These are phyloP conservation scores for Vigna angularis DNA, from an alignment of 306 rosid genomes.

Conservation along the genomic window DNA sequence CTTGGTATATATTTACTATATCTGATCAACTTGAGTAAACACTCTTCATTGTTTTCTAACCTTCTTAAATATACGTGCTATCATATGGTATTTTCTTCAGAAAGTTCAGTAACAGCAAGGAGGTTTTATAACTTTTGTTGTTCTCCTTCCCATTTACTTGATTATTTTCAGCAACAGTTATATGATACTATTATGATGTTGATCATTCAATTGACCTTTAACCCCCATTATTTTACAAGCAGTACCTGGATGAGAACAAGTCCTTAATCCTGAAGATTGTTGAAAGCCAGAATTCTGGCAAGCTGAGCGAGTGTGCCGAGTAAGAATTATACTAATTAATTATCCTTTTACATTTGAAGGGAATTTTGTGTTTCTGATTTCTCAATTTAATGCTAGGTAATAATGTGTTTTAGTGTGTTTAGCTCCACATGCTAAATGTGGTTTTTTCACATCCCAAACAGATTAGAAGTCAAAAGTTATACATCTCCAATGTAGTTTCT, in stretches of 20 bases:
- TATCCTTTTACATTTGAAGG: constrained; percentile 1
- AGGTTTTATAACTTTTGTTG: background rate
- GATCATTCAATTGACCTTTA: constrained; percentile 1
- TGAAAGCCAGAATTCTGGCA: constrained; percentile 96
- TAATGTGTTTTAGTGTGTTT: background rate
- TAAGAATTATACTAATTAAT: constrained; percentile 52
- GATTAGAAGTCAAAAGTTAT: too few relatives aligned
- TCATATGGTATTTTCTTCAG: background rate
- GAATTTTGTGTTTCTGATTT: constrained; percentile 27
- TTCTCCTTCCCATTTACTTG: background rate
- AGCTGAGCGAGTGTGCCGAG: constrained; percentile 96
- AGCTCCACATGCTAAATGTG: background rate
- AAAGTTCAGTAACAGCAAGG: background rate
- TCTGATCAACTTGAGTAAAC: background rate
- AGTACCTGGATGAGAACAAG: constrained; percentile 99
- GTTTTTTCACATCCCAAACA: too few relatives aligned
- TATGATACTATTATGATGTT: background rate
- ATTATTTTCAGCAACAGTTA: constrained; percentile 11
- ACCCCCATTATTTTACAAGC: constrained; percentile 39
- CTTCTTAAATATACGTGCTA: background rate
- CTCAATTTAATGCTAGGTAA: background rate
- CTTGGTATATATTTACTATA: background rate
- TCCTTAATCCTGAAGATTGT: constrained; percentile 98
- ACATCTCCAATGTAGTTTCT: too few relatives aligned
- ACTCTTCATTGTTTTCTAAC: background rate